Base-by-base conservation (phyloP, 176 grass and related monocot species). In the Cenchrus fungigraminus region DNA sequence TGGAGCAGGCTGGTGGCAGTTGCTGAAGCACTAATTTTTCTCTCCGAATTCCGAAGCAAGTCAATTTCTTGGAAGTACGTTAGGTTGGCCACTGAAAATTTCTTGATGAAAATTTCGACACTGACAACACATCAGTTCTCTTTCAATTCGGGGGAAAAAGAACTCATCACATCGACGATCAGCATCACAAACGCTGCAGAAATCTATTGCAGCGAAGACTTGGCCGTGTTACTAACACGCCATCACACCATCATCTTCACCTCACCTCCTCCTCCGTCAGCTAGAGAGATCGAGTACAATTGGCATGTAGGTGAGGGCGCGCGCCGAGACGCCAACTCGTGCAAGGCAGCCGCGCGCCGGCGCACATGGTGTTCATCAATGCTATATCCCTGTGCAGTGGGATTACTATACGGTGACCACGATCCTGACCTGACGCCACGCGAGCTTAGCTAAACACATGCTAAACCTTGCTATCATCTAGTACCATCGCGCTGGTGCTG, bases 281-380 rank as follows among this genome's bases (percentile, higher is more conserved):
- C 69, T 46, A 51, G 62, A 68, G 34, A 70, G 55, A 40, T 40
- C 37, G 37, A 40, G 37, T 12, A 46, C 37, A 81, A 66, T 37
- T 29, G 31, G 51, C 77, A 34, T 50, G 81, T 17, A 40, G 53
- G 6, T 11, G 29, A 68, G 83, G 71, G 45, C 2, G 31, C 59
- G 43, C 40, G 9, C 47, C 59, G 31, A 67, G 68, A 87, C 60
- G 85, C 68, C 77, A 80, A 73, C 31, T 34, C 46, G 73, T 12
- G 65, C 31, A 71, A 63, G 71, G 79, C 77, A 79, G 46, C 44
- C 0, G 40, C 34, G 19, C 44, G 52, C 22, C 78, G 17, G n/a
- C 12, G 81, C 81, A 88, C 87, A 88, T 88, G 86, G 74, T 54
- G 66, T 73, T 73, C 74, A 79, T 88, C 77, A 79, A 82, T 79